Base-by-base conservation (phyloP, 345 rosid genomes). In the Populus alba region DNA sequence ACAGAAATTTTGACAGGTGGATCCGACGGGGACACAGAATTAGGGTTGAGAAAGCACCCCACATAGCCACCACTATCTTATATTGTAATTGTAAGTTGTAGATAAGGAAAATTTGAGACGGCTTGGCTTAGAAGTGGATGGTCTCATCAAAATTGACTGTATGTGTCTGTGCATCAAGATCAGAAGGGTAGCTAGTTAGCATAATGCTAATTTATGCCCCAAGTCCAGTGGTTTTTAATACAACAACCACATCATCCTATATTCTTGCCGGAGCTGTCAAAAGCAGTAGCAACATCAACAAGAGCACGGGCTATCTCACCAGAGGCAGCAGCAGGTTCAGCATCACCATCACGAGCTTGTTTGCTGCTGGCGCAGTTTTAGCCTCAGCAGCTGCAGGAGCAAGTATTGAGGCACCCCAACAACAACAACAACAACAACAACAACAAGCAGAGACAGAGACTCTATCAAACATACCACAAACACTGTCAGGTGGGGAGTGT, bases 401-500 rank as follows among this genome's bases (percentile, higher is more conserved):
- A 23, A 84, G 81, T 18, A 70, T 25, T 2, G 88, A 72, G 31
- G 79, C 83, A 65, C 84, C 85, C 12, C 16, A 13, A 3, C 89
- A 75, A 23, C 90, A 31, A 31, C 31, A 13, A 3, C 89, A 75
- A 23, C 90, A 31, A 31, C 31, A 90, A 12, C 43, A 38, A 17
- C 25, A 29, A 15, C 70, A 38, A 16, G 68, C 25, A 5, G 66
- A 65, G 53, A 87, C 81, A 0, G 90, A 91, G 75, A 93, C 99
- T 15, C 80, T 93, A 7, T 79, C 89, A 0, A 93, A 93, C 83
- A 81, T 95, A 68, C 99, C 99, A 49, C 96, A 90, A 82, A 87
- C 87, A 73, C 87, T 95, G 37, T 92, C 97, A 0, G 91, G 97
- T 2, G 97, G 78, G 68, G 89, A 92, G 38, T 15, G 20, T 70